Base-by-base conservation (phyloP, 2,329 filamentous ascomycete species). In the Diaporthe amygdali region DNA sequence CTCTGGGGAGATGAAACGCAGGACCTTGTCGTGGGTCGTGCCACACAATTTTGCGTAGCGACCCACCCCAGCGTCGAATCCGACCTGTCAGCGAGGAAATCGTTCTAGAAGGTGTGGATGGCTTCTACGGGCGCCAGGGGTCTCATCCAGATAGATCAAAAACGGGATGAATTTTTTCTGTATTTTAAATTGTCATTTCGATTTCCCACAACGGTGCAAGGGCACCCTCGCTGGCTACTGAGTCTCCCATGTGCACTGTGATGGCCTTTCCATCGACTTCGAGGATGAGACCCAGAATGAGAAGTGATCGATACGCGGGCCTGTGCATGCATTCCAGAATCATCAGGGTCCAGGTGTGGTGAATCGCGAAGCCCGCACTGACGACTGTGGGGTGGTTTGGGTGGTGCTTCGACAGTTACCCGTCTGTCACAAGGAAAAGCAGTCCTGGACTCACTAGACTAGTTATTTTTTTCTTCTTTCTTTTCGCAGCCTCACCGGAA, bases 21-120 rank as follows among this genome's bases (percentile, higher is more conserved):
- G 68, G 63, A 68, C 71, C 55, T 59, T 37, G 61, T 51, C 61
- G 68, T 70, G 71, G 67, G 68, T 67, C 68, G 47, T 41, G 63
- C 44, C 54, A 71, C 54, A 68, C 54, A 51, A 37, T 68, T 66
- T 71, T 71, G 49, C 55, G 56, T 37, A 49, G 68, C 68, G 54
- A 56, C 41, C 68, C 71, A 68, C 54, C 30, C 41, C 49, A 27
- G 41, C 46, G 49, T 41, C 70, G 20, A 61, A 27, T 37, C 41
- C 17, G 63, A 61, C 69, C 64, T 49, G 30, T 59, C 37, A 71
- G 68, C 54, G 44, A 59, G 59, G 46, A 39, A 72, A 72, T 72
- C 61, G 63, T 72, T 72, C 71, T 71, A 68, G 71, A 72, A 71
- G 68, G 54, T 63, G 68, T 68, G 63, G 70, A 66, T 63, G 54